phyloP scores from a whole-genome alignment of 345 rosid species.

The Acer negundo region DNA sequence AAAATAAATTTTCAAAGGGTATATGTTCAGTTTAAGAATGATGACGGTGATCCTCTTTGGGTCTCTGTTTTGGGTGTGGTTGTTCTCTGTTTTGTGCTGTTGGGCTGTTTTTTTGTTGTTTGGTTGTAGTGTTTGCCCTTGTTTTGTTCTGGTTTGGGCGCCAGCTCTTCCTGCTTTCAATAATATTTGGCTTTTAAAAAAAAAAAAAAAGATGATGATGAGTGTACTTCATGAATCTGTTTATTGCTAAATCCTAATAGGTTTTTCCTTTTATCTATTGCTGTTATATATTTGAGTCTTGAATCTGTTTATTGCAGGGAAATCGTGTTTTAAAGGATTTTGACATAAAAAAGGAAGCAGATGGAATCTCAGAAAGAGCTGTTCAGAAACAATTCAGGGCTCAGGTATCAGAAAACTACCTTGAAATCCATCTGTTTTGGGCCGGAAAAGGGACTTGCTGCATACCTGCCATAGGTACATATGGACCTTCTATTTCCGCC shows the following conservation, averaged over 20 bases:
- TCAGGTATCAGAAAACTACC: slow-evolving; percentile 35
- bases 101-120: too few relatives aligned
- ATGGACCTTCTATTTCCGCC: slow-evolving; percentile 51
- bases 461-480: slow-evolving; percentile 36
- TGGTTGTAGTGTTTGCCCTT: too few relatives aligned
- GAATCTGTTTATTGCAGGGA: slow-evolving; percentile 38
- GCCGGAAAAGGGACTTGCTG: slow-evolving; percentile 49
- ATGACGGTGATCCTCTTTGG: too few relatives aligned
- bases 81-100: too few relatives aligned
- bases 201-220: too few relatives aligned
- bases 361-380: slow-evolving; percentile 30
- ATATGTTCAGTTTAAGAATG: too few relatives aligned
- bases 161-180: too few relatives aligned
- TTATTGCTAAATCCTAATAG: background rate
- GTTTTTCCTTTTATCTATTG: background rate
- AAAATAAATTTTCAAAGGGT: too few relatives aligned
- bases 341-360: slow-evolving; percentile 41
- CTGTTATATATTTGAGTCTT: background rate
- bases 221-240: background rate
- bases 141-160: too few relatives aligned
- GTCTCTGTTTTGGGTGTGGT: too few relatives aligned
- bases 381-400: slow-evolving; percentile 24
- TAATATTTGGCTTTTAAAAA: too few relatives aligned
- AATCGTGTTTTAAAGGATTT: slow-evolving; percentile 48
- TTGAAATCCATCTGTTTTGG: slow-evolving; percentile 49